Conservation (phyloP, 75 land plant genomes). For the Pinus albicaulis region DNA sequence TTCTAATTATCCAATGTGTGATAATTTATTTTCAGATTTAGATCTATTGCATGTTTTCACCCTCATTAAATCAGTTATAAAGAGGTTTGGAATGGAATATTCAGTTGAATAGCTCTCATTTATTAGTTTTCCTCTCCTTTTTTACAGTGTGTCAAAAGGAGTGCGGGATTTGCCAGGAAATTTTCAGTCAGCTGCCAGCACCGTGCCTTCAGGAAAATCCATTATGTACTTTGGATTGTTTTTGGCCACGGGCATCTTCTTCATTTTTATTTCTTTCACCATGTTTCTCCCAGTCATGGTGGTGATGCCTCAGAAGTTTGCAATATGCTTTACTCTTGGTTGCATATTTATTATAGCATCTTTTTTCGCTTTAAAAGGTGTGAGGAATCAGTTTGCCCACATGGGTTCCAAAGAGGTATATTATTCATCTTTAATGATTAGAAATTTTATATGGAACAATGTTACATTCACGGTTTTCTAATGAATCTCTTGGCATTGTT, state of each 20-base stretch:
- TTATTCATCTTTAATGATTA: no score
- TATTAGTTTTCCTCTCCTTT: no score
- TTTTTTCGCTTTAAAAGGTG: conserved; percentile 90
- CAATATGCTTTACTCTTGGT: conserved; percentile 91
- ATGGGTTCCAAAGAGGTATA: conserved; percentile 92
- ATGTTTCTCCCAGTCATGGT: conserved; percentile 97
- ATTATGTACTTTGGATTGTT: conserved; percentile 80
- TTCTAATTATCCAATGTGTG: no score
- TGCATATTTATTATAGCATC: conserved; percentile 79
- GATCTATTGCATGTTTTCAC: no score
- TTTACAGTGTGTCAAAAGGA: conserved; percentile 73
- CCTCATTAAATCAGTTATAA: no score
- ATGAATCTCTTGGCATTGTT: no score
- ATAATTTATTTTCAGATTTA: no score
- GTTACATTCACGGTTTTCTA: no score
- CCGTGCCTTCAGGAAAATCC: conserved; percentile 84
- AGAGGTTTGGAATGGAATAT: no score
- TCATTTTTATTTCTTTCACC: conserved; percentile 81
- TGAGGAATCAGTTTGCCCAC: conserved; percentile 79
- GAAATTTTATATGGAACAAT: no score
- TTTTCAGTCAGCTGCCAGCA: conserved; percentile 78
- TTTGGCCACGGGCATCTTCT: conserved; percentile 85
- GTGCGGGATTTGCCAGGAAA: conserved; percentile 28
- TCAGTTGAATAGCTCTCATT: no score
- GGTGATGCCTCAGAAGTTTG: conserved; percentile 94